Conservation (phyloP, 805 yeast genomes). For the Metschnikowia peoriensis region DNA sequence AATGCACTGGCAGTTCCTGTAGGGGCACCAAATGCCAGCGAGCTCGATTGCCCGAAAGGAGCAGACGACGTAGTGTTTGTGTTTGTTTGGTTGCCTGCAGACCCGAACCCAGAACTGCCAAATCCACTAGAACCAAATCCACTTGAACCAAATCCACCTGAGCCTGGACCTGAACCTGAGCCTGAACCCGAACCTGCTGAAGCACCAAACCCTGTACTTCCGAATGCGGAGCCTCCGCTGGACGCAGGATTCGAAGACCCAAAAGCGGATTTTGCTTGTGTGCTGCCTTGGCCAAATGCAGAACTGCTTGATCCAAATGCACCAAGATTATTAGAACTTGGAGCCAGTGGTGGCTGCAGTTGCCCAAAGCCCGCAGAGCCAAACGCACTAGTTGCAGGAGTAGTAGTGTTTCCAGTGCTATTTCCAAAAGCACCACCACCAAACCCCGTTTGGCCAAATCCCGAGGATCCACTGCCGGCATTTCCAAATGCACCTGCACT, state of each 20-base stretch:
- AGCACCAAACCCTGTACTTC: constrained; percentile 5
- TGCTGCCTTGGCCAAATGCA: not conserved
- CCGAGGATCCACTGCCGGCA: not conserved
- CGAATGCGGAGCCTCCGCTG: constrained; percentile 1
- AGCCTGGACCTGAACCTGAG: not conserved
- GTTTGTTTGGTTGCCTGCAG: not conserved
- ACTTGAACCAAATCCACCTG: not conserved
- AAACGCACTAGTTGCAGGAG: not conserved
- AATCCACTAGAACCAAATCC: constrained; percentile 6
- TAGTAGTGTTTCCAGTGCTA: not conserved
- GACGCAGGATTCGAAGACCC: not conserved
- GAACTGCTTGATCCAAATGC: not conserved
- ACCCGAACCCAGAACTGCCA: constrained; percentile 11
- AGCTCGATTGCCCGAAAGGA: constrained; percentile 4
- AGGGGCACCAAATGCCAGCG: constrained; percentile 8
- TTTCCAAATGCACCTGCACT: constrained; percentile 4
- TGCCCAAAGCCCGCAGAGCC: not conserved
- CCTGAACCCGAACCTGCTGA: not conserved
- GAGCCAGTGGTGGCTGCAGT: not conserved
- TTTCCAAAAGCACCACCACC: constrained; percentile 16
- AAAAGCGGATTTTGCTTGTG: not conserved
- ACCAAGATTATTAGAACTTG: not conserved
- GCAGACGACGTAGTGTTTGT: not conserved
- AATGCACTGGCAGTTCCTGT: not conserved
- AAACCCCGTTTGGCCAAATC: not conserved